These are phyloP conservation scores for Naganishia randhawae DNA, from an alignment of 768 basidiomycete genomes.

Conservation along the genomic window DNA sequence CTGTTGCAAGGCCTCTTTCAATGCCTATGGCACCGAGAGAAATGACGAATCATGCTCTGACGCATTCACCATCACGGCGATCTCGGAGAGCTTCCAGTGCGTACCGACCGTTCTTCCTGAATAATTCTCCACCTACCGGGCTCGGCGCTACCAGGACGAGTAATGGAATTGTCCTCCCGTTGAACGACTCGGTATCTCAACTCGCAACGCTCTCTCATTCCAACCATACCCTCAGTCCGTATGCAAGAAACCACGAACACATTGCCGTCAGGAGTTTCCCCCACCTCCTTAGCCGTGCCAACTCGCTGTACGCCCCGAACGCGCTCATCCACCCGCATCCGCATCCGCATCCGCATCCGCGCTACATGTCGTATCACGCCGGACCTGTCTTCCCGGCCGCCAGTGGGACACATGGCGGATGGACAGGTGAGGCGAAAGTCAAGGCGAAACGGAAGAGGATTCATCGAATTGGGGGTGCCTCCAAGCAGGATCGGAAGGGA, in stretches of 20 bases:
- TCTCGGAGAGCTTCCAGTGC: conserved; percentile 21
- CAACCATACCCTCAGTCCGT: conserved; percentile 90
- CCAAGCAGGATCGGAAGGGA: not conserved
- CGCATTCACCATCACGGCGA: not conserved
- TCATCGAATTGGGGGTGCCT: conserved; percentile 15
- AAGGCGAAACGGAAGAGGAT: conserved; percentile 29
- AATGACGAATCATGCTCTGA: not conserved
- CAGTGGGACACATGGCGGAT: not conserved
- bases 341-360: not conserved
- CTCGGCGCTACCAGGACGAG: conserved; percentile 21
- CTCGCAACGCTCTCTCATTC: conserved; percentile 79
- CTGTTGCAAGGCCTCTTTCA: not conserved
- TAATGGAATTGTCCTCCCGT: conserved; percentile 46
- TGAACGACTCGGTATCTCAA: conserved; percentile 75
- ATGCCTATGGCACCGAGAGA: conserved; percentile 19
- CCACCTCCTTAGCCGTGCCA: conserved; percentile 48
- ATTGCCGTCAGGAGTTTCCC: conserved; percentile 89
- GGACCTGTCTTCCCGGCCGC: not conserved
- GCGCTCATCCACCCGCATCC: not conserved
- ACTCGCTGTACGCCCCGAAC: conserved; percentile 15
- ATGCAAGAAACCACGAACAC: conserved; percentile 82
- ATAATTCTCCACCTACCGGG: conserved; percentile 21
- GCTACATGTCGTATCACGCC: not conserved
- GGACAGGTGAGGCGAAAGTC: not conserved
- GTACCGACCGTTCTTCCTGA: conserved; percentile 27